Base-by-base conservation (phyloP, 1,284 basidiomycete species). In the Rhodotorula sp. region DNA sequence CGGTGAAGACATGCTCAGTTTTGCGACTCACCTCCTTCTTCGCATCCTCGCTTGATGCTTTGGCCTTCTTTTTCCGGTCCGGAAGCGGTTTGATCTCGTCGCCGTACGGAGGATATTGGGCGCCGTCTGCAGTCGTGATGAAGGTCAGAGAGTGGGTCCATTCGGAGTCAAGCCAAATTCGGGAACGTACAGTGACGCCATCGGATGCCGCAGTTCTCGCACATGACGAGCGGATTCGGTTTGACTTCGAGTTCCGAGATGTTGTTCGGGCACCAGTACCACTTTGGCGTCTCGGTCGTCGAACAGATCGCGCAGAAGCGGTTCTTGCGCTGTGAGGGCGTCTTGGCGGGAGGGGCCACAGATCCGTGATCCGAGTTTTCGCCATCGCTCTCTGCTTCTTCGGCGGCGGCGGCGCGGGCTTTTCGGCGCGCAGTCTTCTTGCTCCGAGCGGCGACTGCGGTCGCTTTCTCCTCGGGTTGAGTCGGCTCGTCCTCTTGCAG, bases 141-240 rank as follows among this genome's bases (percentile, higher is more conserved):
- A 53, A 53, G 29, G 26, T n/a, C n/a, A 29, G 37, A 22, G 8
- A 4, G 14, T 8, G 53, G 29, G 29, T 18, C 17, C 22, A 12
- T 22, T 7, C 6, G 24, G 6, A 58, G 30, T 37, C 12, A 37
- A n/a, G 46, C 45, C 6, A 26, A 2, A 6, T 26, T 26, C 5
- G 8, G 20, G 18, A 18, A 67, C 76, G 66, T 51, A 77, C 77
- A 78, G 44, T 76, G 76, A 46, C 77, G 55, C 75, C 76, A 78
- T 8, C 76, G 71, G 26, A 77, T 57, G 3, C 76, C 74, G 62
- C 77, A 78, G 22, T 45, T 58, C 37, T 72, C 68, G 58, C 77
- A 78, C 70, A 78, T 75, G 54, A 75, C 70, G 18, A 70, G 33
- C 58, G 72, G 71, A 12, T 22, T 44, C 33, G 71, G 71, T 55